Conservation (phyloP, 257 asterid species). For the Osmanthus fragrans region DNA sequence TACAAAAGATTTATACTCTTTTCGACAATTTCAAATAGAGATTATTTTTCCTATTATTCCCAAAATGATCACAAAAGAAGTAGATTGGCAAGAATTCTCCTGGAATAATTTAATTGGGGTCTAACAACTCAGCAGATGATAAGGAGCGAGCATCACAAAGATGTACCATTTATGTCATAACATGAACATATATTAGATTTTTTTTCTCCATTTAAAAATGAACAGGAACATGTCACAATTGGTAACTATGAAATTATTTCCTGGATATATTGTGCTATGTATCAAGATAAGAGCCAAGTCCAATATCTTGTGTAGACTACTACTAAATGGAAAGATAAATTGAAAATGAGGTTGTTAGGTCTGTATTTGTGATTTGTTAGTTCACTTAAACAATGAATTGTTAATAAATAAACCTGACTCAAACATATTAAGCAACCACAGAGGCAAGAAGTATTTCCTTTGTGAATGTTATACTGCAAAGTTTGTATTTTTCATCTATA, state of each 20-base stretch:
- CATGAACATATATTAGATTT: not conserved
- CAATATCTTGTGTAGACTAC: not conserved
- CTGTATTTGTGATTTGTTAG: not conserved
- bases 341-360: not conserved
- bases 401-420: not conserved
- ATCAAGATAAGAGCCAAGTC: not conserved
- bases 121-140: too few relatives aligned
- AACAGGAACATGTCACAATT: not conserved
- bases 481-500: not conserved
- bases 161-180: too few relatives aligned
- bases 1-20: not conserved
- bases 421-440: not conserved
- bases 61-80: not conserved
- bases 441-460: not conserved
- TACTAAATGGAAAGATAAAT: not conserved
- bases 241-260: not conserved
- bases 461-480: not conserved
- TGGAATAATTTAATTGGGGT: not conserved
- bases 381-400: not conserved
- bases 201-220: not conserved
- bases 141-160: not conserved
- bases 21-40: not conserved
- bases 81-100: not conserved
- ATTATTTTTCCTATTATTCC: too few relatives aligned
- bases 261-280: not conserved